Percentiles rank a stretch among this genome's conserved stretches.
phyloP scores from a whole-genome alignment of 805 yeast species.

The Lipomyces oligophaga region DNA sequence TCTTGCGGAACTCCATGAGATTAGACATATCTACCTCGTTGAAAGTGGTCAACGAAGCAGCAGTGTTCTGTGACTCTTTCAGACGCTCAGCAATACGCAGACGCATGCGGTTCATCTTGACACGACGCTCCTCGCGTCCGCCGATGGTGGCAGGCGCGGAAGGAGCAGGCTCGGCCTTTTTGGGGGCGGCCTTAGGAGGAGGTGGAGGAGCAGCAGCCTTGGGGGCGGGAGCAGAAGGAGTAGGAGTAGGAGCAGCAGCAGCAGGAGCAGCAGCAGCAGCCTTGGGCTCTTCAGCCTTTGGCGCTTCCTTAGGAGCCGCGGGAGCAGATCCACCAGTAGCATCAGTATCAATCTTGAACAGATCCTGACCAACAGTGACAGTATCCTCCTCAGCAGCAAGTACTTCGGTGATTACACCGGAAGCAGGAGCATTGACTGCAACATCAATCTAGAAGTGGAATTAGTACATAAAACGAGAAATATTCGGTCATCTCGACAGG shows the following conservation, averaged over 20 bases:
- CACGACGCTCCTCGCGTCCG: conserved; percentile 82
- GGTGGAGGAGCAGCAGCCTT: conserved; percentile 31
- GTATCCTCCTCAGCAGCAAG: conserved; percentile 84
- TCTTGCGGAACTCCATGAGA: conserved; percentile 87
- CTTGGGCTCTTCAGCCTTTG: conserved; percentile 31
- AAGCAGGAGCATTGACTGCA: conserved; percentile 88
- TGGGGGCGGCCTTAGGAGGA: conserved; percentile 34
- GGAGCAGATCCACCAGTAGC: conserved; percentile 40
- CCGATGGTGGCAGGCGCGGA: conserved; percentile 46
- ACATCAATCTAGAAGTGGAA: conserved; percentile 63
- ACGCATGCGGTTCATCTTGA: conserved; percentile 99
- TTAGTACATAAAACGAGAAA: neutral
- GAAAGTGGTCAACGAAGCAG: conserved; percentile 96
- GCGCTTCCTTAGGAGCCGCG: conserved; percentile 29
- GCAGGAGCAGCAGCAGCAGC: conserved; percentile 37
- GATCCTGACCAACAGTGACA: conserved; percentile 92
- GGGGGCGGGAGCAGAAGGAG: conserved; percentile 30
- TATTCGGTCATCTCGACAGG: no score
- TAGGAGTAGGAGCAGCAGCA: conserved; percentile 35
- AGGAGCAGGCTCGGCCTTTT: conserved; percentile 34
- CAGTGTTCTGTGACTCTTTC: conserved; percentile 98
- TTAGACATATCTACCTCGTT: conserved; percentile 97
- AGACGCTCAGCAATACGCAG: conserved; percentile 97
- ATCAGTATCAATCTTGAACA: conserved; percentile 74
- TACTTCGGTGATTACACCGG: conserved; percentile 84